phyloP scores from a whole-genome alignment of 1,139 yeast genomes.

The Suhomyces atakaporum region DNA sequence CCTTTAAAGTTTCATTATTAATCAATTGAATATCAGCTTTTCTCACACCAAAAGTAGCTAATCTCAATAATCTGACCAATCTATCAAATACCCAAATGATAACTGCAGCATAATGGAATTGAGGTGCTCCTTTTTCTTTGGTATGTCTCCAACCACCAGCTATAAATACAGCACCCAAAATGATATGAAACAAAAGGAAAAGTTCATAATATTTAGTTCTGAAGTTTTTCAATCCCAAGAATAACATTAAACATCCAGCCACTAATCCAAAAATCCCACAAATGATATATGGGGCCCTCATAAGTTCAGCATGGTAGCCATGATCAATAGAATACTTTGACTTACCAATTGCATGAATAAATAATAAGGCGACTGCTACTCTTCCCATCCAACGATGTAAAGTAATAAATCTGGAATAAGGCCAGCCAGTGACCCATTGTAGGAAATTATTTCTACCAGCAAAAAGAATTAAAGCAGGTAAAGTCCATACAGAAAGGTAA shows the following conservation, averaged over 20 bases:
- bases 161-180: conserved; percentile 18
- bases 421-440: conserved; percentile 30
- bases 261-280: conserved; percentile 20
- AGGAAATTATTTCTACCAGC: conserved; percentile 29
- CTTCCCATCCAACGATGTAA: conserved; percentile 31
- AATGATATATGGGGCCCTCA: conserved; percentile 12
- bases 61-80: conserved; percentile 17
- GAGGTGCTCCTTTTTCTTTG: conserved; percentile 4
- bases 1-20: conserved; percentile 21
- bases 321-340: conserved; percentile 10
- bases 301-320: conserved; percentile 1
- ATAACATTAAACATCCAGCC: conserved; percentile 15
- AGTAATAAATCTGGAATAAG: conserved; percentile 20
- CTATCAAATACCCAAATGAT: conserved; percentile 24
- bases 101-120: conserved; percentile 19
- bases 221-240: conserved; percentile 17
- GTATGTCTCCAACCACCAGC: conserved; percentile 19
- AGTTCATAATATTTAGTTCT: conserved; percentile 21
- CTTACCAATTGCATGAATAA: conserved; percentile 20
- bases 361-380: conserved; percentile 16
- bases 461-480: conserved; percentile 19
- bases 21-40: conserved; percentile 22
- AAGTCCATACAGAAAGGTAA: conserved; percentile 10
- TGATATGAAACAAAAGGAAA: conserved; percentile 20
- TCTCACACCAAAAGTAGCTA: conserved; percentile 20